Evolutionary conservation across 2,329 filamentous ascomycete genomes (phyloP), one percentile per base, ranked within the genome.

Genomic region (Seiridium unicorne): DNA sequence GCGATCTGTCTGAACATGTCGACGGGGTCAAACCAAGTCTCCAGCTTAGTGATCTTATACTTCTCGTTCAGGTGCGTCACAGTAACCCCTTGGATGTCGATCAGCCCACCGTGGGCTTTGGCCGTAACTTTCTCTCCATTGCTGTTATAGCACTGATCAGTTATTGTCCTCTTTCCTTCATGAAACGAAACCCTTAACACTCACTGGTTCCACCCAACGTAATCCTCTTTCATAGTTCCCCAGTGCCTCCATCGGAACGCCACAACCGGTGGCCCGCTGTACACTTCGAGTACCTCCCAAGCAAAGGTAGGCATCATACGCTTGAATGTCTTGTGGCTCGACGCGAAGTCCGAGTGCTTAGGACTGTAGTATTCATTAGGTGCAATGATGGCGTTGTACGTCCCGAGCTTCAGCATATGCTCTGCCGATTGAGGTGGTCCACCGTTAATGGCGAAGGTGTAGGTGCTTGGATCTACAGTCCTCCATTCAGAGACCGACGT

Each of bases 281-380:
- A 89, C 2, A 90, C 86, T 70, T 89, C 87, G 13, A 88, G 70
- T 1, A 90, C 86, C 73, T 90, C 88, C 86, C 87, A 90, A 0
- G 87, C 87, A 71, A 90, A 90, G 0, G 81, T 86, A 0, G 87
- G 87, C 87, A 90, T 90, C 86, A 89, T 89, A 57, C 85, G 77
- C 76, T 89, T 89, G 72, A 90, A 90, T 0, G 85, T 85, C 78
- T 89, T 89, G 77, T 90, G 87, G 68, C 84, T 88, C n/a, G 77
- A 79, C 1, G 81, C 79, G 66, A 90, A 89, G 70, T 87, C 85
- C 3, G 81, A 85, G 61, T 84, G 79, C 55, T 78, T 77, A 0
- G 87, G 84, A 63, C 83, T 83, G 73, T 90, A 90, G 76, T 83
- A 89, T 69, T 86, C 80, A 68, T 86, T 88, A 9, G 85, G 75